phyloP scores from a whole-genome alignment of 345 rosid species.

The Corymbia maculata region DNA sequence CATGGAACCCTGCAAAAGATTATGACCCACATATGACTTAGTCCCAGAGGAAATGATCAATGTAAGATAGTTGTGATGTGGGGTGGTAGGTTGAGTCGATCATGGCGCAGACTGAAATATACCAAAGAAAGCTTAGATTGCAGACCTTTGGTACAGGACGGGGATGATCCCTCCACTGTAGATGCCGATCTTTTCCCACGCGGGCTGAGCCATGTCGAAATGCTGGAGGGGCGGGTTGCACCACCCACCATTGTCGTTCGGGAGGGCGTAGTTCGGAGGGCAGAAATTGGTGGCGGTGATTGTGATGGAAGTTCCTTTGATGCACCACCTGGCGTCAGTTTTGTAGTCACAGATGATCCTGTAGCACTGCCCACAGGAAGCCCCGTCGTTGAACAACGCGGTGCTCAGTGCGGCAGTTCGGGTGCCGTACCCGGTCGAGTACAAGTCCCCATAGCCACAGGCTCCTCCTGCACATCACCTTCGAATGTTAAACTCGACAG shows the following conservation, averaged over 20 bases:
- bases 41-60: background rate
- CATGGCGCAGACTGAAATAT: background rate
- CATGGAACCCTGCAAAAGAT: conserved; percentile 63
- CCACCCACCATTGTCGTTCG: conserved; percentile 88
- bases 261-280: conserved; percentile 65
- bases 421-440: conserved; percentile 56
- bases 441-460: conserved; percentile 73
- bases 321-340: conserved; percentile 60
- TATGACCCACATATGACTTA: background rate
- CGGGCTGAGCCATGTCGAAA: conserved; percentile 94
- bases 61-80: background rate
- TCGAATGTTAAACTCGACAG: background rate
- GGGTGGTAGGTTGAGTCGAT: background rate
- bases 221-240: conserved; percentile 95
- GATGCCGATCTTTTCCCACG: conserved; percentile 83
- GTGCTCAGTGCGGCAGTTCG: conserved; percentile 72
- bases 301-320: conserved; percentile 40
- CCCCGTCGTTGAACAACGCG: conserved; percentile 62
- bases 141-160: conserved; percentile 63
- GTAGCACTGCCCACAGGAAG: conserved; percentile 70
- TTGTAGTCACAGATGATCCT: conserved; percentile 45
- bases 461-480: conserved; percentile 46
- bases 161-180: conserved; percentile 86
- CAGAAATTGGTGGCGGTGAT: conserved; percentile 75
- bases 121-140: background rate